Percentiles rank a stretch among this genome's conserved stretches.
Conservation (phyloP, 805 yeast genomes). For the Candida morakotiae region DNA sequence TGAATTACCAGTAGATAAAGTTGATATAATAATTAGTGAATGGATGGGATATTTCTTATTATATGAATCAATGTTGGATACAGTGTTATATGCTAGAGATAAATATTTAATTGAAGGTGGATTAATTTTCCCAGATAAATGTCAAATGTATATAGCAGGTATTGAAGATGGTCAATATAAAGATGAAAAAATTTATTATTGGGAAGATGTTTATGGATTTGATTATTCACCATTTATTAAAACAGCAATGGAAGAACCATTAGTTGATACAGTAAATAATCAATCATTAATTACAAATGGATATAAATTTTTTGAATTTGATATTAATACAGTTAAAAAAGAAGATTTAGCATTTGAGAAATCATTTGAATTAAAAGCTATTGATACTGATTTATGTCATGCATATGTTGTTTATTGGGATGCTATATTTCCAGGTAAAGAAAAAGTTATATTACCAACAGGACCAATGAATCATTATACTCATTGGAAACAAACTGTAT, state of each 20-base stretch:
- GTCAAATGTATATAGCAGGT: conserved; percentile 84
- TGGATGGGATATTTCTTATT: conserved; percentile 99
- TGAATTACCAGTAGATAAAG: conserved; percentile 75
- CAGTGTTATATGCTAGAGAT: conserved; percentile 93
- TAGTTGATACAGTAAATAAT: conserved; percentile 91
- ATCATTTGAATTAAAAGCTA: conserved; percentile 67
- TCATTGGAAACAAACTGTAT: conserved; percentile 98
- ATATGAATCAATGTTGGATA: conserved; percentile 96
- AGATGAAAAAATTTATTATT: conserved; percentile 83
- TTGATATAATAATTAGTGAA: conserved; percentile 92
- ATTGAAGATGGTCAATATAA: conserved; percentile 92
- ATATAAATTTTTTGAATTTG: conserved; percentile 70
- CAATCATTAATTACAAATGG: conserved; percentile 68
- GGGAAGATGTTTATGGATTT: conserved; percentile 97
- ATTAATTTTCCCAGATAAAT: conserved; percentile 90
- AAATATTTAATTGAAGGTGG: conserved; percentile 80
- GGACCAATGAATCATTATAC: conserved; percentile 94
- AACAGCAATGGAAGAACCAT: conserved; percentile 86
- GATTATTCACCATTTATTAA: conserved; percentile 90
- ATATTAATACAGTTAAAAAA: conserved; percentile 81
- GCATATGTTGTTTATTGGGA: conserved; percentile 96
- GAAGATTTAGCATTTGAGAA: conserved; percentile 76
- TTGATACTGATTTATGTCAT: conserved; percentile 76
- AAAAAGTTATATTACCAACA: conserved; percentile 75
- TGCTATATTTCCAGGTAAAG: conserved; percentile 74